These are phyloP conservation scores for Lepidium campestre DNA, from an alignment of 441 rosid species.

Conservation along the genomic window DNA sequence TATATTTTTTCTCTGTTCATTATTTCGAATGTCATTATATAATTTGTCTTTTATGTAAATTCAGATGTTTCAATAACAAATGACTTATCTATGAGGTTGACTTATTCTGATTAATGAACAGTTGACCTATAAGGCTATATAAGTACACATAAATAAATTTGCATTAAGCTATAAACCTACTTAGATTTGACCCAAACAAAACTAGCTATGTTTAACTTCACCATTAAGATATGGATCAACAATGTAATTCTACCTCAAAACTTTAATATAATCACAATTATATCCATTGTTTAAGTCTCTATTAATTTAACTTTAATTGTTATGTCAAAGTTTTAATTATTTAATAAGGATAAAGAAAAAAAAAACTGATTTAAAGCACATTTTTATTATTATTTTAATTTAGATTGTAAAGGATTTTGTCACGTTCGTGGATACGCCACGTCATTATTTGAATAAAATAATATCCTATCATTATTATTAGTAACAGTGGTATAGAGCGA, in stretches of 20 bases:
- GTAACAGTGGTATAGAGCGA: constrained; percentile 13
- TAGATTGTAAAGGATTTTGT: neutral
- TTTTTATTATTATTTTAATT: neutral
- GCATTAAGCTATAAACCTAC: neutral
- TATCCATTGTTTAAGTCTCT: too few relatives aligned
- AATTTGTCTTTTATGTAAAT: too few relatives aligned
- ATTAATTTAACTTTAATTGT: too few relatives aligned
- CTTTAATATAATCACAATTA: too few relatives aligned
- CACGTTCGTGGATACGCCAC: constrained; percentile 21
- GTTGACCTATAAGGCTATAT: neutral
- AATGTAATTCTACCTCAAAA: too few relatives aligned
- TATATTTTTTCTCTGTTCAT: too few relatives aligned
- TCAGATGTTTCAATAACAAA: neutral
- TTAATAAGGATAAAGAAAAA: neutral
- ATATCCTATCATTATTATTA: neutral
- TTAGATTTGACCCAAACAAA: neutral
- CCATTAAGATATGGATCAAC: neutral
- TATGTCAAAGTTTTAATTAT: too few relatives aligned
- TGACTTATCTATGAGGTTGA: neutral
- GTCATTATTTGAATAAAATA: constrained; percentile 3
- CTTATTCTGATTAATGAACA: neutral
- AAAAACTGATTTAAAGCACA: neutral
- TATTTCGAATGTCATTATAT: too few relatives aligned
- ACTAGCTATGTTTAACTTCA: neutral
- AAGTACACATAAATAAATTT: neutral